A percentile compares a stretch with the other conserved stretches of the same genome.
phyloP scores from a whole-genome alignment of 441 rosid species.

The Macaranga tanarius region DNA sequence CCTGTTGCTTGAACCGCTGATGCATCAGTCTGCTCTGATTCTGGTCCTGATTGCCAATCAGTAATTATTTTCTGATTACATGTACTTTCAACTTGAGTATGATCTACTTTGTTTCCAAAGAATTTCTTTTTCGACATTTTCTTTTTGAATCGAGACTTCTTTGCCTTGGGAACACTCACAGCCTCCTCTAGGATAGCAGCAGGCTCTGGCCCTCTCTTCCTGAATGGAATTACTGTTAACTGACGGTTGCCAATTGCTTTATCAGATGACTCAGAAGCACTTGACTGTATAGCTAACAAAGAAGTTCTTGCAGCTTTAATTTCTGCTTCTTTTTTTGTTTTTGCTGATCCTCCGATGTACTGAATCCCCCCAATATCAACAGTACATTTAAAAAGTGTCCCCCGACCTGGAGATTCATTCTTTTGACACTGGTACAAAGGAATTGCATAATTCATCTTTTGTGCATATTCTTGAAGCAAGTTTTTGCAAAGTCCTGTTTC shows the following conservation, averaged over 20 bases:
- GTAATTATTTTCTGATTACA: background rate
- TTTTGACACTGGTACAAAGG: slow-evolving; percentile 62
- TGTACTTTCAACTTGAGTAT: slow-evolving; percentile 16
- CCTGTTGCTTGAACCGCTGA: slow-evolving; percentile 13
- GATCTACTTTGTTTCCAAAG: background rate
- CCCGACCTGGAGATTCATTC: slow-evolving; percentile 42
- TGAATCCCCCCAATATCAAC: slow-evolving; percentile 84
- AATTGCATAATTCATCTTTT: slow-evolving; percentile 88
- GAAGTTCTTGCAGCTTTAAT: slow-evolving; percentile 91
- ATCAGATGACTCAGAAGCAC: slow-evolving; percentile 34
- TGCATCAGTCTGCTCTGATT: slow-evolving; percentile 16
- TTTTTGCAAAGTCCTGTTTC: slow-evolving; percentile 88
- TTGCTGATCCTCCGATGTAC: slow-evolving; percentile 79
- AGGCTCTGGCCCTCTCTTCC: slow-evolving; percentile 48
- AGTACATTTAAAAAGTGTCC: slow-evolving; percentile 44
- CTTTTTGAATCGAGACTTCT: slow-evolving; percentile 57
- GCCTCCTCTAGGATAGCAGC: slow-evolving; percentile 34
- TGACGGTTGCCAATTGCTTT: slow-evolving; percentile 34
- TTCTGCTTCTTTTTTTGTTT: slow-evolving; percentile 80
- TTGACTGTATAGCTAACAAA: slow-evolving; percentile 56
- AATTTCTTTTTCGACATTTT: slow-evolving; percentile 38
- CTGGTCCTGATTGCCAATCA: slow-evolving; percentile 6
- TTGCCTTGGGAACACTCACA: slow-evolving; percentile 46
- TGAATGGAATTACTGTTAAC: slow-evolving; percentile 68
- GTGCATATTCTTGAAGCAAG: slow-evolving; percentile 95